Evolutionary conservation across 2,329 filamentous ascomycete species (phyloP), one percentile per base, ranked within the genome.

Genomic region (Stromatinia cepivora): DNA sequence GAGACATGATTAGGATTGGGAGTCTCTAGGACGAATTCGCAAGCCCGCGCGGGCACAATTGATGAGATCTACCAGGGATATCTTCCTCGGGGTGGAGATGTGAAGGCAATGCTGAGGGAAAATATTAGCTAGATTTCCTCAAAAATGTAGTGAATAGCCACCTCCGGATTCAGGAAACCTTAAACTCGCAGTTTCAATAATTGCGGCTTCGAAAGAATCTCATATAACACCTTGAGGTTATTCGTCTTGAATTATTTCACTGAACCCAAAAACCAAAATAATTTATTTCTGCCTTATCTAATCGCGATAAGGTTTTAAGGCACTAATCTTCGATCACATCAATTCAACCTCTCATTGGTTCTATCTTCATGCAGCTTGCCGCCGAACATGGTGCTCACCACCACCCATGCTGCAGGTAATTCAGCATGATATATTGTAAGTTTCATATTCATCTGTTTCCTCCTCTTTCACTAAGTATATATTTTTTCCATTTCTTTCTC

Each of bases 1-100:
- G 88, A 75, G 89, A 92, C 90, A 92, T 92, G 59, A 53, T 72
- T 69, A 31, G 36, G 36, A 46, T 56, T 69, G 17, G 36, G 34
- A 54, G 66, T 69, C 66, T 64, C 66, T 64, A 61, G 25, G 66
- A 63, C 42, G 58, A 56, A 65, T 61, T 66, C 42, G 48, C 59
- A 61, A 54, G 73, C 74, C 74, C 74, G 70, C 71, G 74, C 64
- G 73, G 74, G 74, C 74, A 71, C 73, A 73, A 69, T 66, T 58
- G 58, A 9, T 57, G 22, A 59, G 28, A 39, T 66, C 36, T 45
- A 69, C 53, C 69, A 65, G 53, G 50, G 46, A 9, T 66, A 48
- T 66, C 53, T 58, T 67, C 42, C 28, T 53, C 17, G 9, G 54
- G 20, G n/a, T n/a, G 52, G 39, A 66, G 59, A 50, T 48, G 53